phyloP scores from a whole-genome alignment of 208 protist genomes.

The Crithidia expoeki region DNA sequence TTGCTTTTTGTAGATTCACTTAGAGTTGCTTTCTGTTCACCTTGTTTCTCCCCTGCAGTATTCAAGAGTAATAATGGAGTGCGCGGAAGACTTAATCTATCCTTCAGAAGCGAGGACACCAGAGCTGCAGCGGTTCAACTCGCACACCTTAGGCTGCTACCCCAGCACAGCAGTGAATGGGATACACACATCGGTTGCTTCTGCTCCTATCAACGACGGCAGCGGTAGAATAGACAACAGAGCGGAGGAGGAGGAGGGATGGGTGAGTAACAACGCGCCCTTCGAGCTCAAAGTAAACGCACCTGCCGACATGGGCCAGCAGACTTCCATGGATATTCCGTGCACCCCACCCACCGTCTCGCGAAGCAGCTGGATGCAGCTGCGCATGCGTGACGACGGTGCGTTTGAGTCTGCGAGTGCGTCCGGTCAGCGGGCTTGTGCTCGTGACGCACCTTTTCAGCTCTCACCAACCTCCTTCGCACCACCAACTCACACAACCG shows the following conservation, averaged over 20 bases:
- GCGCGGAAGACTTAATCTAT: not conserved
- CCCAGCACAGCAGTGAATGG: not conserved
- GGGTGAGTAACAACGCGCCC: not conserved
- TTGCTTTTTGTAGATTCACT: not conserved
- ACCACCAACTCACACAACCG: not conserved
- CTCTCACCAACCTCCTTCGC: constrained; percentile 15
- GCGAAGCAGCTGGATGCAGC: constrained; percentile 20
- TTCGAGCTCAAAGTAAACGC: not conserved
- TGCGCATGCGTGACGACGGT: constrained; percentile 3
- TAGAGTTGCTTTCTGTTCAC: not conserved
- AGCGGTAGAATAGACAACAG: not conserved
- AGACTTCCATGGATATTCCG: not conserved
- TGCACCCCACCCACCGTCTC: constrained; percentile 14
- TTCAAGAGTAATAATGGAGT: no score
- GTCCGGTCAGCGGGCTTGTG: not conserved
- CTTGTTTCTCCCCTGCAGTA: not conserved
- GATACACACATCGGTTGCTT: not conserved
- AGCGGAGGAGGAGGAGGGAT: not conserved
- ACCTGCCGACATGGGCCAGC: not conserved
- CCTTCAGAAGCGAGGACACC: constrained; percentile 12
- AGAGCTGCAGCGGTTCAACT: constrained; percentile 28
- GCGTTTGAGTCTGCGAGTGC: not conserved
- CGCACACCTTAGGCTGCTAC: constrained; percentile 5
- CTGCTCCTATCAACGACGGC: not conserved
- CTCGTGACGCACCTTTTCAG: not conserved